Conservation (phyloP, 2,329 filamentous ascomycete genomes). For the Fusarium azukiicola region DNA sequence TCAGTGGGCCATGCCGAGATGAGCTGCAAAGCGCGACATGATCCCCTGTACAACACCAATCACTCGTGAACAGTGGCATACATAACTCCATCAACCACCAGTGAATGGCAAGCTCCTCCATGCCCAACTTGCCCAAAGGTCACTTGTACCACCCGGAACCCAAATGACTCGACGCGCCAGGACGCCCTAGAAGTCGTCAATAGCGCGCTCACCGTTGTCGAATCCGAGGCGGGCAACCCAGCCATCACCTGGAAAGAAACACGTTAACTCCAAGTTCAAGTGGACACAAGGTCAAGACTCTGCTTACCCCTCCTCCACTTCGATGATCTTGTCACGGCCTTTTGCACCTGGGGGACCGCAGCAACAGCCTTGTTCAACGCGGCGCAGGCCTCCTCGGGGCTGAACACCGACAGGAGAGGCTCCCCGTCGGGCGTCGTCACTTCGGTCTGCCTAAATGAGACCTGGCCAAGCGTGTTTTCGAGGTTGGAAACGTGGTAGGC, state of each 20-base stretch:
- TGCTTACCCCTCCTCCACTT: neutral
- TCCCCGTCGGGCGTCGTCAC: neutral
- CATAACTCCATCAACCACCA: neutral
- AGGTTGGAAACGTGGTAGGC: slow-evolving; percentile 12
- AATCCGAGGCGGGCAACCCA: slow-evolving; percentile 3
- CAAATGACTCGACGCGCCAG: too few relatives aligned
- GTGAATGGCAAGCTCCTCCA: neutral
- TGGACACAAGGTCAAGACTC: neutral
- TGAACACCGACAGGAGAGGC: neutral
- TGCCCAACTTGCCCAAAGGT: neutral
- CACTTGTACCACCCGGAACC: too few relatives aligned
- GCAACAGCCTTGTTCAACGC: slow-evolving; percentile 2
- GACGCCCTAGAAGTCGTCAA: neutral
- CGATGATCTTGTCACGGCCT: neutral
- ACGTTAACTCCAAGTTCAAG: neutral
- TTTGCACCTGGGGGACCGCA: neutral
- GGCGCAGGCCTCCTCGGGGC: slow-evolving; percentile 9
- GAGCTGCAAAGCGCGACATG: neutral
- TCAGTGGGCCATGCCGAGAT: neutral
- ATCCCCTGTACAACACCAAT: neutral
- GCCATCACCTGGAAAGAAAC: neutral
- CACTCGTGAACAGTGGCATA: neutral
- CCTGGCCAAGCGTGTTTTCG: neutral
- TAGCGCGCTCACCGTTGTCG: neutral
- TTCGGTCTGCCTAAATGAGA: neutral